Conservation (phyloP, 2,329 filamentous ascomycete species). For the Neopestalotiopsis rosae region DNA sequence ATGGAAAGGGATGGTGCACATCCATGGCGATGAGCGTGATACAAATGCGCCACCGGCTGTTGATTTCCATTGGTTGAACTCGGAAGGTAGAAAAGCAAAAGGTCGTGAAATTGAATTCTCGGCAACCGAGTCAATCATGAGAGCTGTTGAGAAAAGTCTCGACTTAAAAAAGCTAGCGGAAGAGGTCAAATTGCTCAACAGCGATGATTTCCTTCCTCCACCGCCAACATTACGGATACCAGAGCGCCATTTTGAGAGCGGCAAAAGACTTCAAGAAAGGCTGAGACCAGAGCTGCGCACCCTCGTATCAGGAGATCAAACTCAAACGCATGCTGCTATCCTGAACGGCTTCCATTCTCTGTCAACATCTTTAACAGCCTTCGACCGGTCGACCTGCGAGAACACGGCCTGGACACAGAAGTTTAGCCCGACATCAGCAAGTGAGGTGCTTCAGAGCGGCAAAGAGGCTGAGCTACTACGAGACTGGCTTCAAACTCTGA, state of each 20-base stretch:
- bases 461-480: constrained; percentile 73
- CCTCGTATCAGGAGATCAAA: constrained; percentile 17
- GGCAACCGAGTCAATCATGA: constrained; percentile 49
- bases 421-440: constrained; percentile 74
- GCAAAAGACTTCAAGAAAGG: constrained; percentile 55
- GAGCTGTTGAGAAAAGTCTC: constrained; percentile 40
- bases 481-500: constrained; percentile 81
- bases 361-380: constrained; percentile 71
- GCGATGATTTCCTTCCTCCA: constrained; percentile 48
- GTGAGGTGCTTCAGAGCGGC: constrained; percentile 77
- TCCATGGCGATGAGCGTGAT: constrained; percentile 53
- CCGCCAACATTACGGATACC: constrained; percentile 60
- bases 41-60: not conserved
- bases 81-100: constrained; percentile 53
- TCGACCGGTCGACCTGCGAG: constrained; percentile 81
- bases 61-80: constrained; percentile 4
- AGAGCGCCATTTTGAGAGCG: constrained; percentile 62
- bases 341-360: constrained; percentile 64
- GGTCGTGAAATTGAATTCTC: constrained; percentile 48
- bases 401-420: constrained; percentile 78
- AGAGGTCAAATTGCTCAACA: constrained; percentile 40
- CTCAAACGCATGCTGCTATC: constrained; percentile 62
- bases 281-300: constrained; percentile 53
- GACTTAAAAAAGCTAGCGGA: constrained; percentile 41
- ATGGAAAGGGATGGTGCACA: constrained; percentile 65